Evolutionary conservation across 129 eudicot genomes (phyloP).

Genomic region (Pulicaria dysenterica): DNA sequence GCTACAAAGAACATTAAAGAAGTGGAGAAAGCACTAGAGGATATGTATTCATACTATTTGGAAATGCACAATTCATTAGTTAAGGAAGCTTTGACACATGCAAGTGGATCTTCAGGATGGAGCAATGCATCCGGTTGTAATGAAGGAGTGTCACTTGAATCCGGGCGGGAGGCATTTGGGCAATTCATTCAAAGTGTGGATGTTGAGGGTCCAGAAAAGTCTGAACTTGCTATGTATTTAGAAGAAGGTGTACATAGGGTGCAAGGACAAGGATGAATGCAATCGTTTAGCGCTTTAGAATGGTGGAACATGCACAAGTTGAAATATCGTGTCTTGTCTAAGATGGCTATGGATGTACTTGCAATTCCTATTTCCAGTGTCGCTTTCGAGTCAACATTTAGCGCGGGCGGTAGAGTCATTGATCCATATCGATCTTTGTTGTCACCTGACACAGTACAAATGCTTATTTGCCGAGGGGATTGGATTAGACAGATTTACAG

Average conservation of each 20-base stretch:
- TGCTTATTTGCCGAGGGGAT: neutral
- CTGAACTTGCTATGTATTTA: neutral
- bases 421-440: slow-evolving; percentile 2
- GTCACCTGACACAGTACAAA: neutral
- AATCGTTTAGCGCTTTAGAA: slow-evolving; percentile 1
- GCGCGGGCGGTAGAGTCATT: slow-evolving; percentile 9
- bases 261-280: neutral
- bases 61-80: neutral
- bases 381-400: slow-evolving; percentile 4
- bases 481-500: neutral
- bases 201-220: neutral
- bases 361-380: slow-evolving; percentile 1
- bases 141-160: neutral
- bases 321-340: slow-evolving; percentile 6
- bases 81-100: neutral
- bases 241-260: slow-evolving; percentile 1
- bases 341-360: neutral
- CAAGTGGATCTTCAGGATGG: slow-evolving; percentile 4
- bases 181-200: neutral
- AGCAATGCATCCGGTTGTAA: neutral
- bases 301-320: slow-evolving; percentile 16
- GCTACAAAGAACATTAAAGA: neutral
- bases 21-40: neutral
- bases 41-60: neutral
- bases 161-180: neutral